Evolutionary conservation across 73 alveolate genomes (phyloP).

Genomic region (Effrenium voratum): DNA sequence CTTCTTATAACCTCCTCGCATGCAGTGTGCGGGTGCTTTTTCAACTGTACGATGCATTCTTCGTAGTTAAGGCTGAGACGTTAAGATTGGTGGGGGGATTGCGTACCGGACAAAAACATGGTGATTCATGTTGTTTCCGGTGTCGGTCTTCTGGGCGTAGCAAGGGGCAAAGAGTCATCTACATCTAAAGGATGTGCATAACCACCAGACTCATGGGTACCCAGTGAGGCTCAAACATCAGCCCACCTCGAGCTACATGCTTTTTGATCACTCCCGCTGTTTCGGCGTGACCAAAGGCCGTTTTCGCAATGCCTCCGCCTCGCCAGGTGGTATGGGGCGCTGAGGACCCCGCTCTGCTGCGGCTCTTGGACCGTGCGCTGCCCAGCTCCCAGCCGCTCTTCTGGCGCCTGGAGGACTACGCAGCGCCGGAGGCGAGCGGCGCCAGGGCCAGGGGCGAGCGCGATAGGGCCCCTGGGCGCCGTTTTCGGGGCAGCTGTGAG

Average conservation of each 20-base stretch:
- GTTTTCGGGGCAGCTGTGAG: no score
- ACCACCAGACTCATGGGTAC: neutral
- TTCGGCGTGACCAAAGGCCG: neutral
- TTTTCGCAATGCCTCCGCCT: neutral
- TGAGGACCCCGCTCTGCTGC: constrained; percentile 29
- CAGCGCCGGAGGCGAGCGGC: no score
- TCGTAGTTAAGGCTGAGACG: no score
- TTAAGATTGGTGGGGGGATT: no score
- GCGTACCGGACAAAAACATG: no score
- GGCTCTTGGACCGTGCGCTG: constrained; percentile 44
- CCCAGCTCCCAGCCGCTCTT: neutral
- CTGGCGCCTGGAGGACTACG: no score
- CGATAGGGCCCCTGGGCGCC: no score
- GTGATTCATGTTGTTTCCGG: no score
- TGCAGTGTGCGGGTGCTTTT: no score
- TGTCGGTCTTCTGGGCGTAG: neutral
- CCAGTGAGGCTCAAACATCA: neutral
- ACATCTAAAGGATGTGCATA: neutral
- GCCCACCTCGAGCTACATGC: neutral
- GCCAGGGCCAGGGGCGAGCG: no score
- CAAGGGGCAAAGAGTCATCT: neutral
- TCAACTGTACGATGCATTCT: no score
- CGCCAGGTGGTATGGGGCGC: constrained; percentile 25
- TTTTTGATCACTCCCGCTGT: neutral
- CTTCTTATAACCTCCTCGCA: no score